Base-by-base conservation (phyloP, 306 rosid species). In the Elaeagnus macrophylla region DNA sequence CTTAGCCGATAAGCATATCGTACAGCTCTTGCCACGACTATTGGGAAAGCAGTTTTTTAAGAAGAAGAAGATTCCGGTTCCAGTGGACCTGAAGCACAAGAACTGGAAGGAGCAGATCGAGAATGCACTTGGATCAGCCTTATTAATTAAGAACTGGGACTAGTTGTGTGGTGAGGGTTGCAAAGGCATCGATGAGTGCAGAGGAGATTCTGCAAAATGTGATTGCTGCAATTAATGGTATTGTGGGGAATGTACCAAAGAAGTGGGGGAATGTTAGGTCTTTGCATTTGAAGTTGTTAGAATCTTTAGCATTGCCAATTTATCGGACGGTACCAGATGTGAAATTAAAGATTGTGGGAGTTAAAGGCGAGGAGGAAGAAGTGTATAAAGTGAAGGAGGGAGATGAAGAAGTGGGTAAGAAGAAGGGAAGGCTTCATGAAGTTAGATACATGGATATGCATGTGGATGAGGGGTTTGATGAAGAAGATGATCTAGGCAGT, bases 41-140 rank as follows among this genome's bases (percentile, higher is more conserved):
- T 36, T 91, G 17, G 97, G 95, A 59, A 91, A 91, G 62, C 63
- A 74, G 1, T 91, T 91, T 19, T 86, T 68, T 51, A 84, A 86
- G 85, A 91, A 78, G 77, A 72, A 75, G 76, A 91, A 80, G 81
- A 37, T 86, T 53, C 97, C 95, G 1, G 86, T 91, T 67, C 83
- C 86, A 5, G 42, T 86, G 62, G 78, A 91, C 52, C 48, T 91
- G 81, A 67, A 38, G 64, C 82, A 81, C 71, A 71, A 51, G 44
- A 84, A 83, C 57, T 91, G 94, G 96, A 81, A 77, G 65, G 94
- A 84, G 74, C 88, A 88, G 75, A 65, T 88, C 37, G 83, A 84
- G 45, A 75, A 8, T 57, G 76, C 69, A 0, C 72, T 81, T 10
- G 52, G 71, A 1, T 80, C 89, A 3, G 88, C 78, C 0, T 9